phyloP scores from a whole-genome alignment of 1,139 yeast genomes.

The Debaryomyces udenii region DNA sequence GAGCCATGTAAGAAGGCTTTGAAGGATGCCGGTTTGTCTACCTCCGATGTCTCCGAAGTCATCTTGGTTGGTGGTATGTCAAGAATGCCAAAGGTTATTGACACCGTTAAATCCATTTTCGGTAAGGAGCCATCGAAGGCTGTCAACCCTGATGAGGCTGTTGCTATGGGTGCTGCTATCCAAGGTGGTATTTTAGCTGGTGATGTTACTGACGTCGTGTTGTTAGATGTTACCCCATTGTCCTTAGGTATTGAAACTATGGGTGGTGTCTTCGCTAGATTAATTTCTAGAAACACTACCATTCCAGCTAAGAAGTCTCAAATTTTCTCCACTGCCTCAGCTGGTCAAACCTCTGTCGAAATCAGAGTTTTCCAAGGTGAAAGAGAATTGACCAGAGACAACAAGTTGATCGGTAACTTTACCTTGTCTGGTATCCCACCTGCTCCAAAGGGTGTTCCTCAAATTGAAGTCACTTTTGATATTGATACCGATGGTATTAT shows the following conservation, averaged over 20 bases:
- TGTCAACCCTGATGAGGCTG: constrained; percentile 99
- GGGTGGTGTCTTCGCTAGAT: constrained; percentile 94
- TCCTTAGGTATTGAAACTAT: constrained; percentile 93
- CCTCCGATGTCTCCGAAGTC: constrained; percentile 91
- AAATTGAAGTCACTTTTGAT: constrained; percentile 92
- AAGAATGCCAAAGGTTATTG: constrained; percentile 99
- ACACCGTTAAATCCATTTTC: constrained; percentile 90
- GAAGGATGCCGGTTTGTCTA: constrained; percentile 88
- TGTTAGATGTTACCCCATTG: constrained; percentile 93
- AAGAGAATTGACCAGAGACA: constrained; percentile 94
- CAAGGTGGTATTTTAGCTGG: constrained; percentile 99
- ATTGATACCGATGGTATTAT: constrained; percentile 97
- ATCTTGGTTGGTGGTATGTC: constrained; percentile 99
- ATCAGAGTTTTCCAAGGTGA: constrained; percentile 98
- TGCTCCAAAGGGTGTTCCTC: constrained; percentile 98
- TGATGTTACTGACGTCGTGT: constrained; percentile 93
- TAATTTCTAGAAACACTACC: constrained; percentile 92
- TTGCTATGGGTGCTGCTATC: constrained; percentile 99
- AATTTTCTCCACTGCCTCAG: constrained; percentile 93
- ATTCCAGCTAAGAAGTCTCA: constrained; percentile 94
- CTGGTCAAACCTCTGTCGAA: constrained; percentile 95
- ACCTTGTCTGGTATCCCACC: constrained; percentile 91
- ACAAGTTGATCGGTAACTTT: constrained; percentile 94
- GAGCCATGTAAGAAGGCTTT: constrained; percentile 99
- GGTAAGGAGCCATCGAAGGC: constrained; percentile 98